Conservation (phyloP, 1,284 basidiomycete genomes). For the Trichosporon faecale region DNA sequence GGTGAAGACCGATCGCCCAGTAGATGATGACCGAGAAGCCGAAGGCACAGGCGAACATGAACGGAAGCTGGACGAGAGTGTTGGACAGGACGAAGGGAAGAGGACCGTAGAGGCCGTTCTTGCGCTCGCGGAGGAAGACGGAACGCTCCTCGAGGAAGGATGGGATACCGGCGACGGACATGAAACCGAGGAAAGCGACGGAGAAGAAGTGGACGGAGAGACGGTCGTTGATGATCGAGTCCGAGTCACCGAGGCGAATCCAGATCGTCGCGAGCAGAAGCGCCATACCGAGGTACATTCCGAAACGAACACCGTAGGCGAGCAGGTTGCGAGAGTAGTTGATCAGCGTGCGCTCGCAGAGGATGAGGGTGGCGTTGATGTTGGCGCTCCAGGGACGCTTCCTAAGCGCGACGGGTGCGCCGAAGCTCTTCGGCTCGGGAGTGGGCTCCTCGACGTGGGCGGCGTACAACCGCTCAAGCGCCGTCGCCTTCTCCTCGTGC, state of each 20-base stretch:
- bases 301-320: constrained; percentile 62
- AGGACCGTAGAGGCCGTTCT: constrained; percentile 38
- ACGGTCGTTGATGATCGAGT: constrained; percentile 47
- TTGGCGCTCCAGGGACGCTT: constrained; percentile 1
- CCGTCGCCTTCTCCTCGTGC: constrained; percentile 12
- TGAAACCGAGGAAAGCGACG: constrained; percentile 63
- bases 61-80: constrained; percentile 48
- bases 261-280: constrained; percentile 62
- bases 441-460: neutral
- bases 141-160: constrained; percentile 52
- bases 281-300: constrained; percentile 62
- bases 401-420: neutral
- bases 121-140: constrained; percentile 50
- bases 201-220: constrained; percentile 56
- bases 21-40: constrained; percentile 37
- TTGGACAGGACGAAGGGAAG: constrained; percentile 40
- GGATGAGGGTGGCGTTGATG: constrained; percentile 14
- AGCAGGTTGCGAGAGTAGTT: constrained; percentile 53
- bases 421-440: constrained; percentile 6
- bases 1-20: constrained; percentile 28
- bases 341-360: constrained; percentile 23
- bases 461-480: constrained; percentile 11
- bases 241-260: constrained; percentile 56
- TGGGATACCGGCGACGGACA: constrained; percentile 47
- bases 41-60: constrained; percentile 45